Evolutionary conservation across 2,329 filamentous ascomycete genomes (phyloP).

Genomic region (Teratosphaeria pseudoeucalypti): DNA sequence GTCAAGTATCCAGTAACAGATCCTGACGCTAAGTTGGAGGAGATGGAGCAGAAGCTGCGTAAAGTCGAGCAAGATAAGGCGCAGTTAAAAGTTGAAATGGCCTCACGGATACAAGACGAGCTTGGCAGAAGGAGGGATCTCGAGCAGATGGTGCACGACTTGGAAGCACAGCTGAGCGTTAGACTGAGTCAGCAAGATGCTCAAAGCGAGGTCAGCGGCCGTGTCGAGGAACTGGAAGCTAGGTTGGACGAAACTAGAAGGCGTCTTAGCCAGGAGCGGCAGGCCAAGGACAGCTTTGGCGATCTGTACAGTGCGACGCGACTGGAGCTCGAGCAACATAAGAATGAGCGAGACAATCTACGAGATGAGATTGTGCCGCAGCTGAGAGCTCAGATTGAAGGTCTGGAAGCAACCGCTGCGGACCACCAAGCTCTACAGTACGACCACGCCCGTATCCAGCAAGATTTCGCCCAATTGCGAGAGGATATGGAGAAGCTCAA

Average conservation of each 20-base stretch:
- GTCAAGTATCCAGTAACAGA: constrained; percentile 61
- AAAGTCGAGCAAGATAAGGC: constrained; percentile 86
- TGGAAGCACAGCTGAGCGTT: constrained; percentile 55
- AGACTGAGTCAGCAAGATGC: constrained; percentile 32
- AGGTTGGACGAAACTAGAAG: constrained; percentile 74
- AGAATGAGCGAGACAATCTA: constrained; percentile 84
- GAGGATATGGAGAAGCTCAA: constrained; percentile 37
- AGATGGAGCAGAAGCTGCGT: constrained; percentile 73
- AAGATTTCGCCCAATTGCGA: constrained; percentile 65
- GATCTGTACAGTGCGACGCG: constrained; percentile 78
- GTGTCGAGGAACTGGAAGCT: constrained; percentile 67
- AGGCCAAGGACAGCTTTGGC: constrained; percentile 86
- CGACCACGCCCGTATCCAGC: constrained; percentile 74
- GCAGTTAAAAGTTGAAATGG: constrained; percentile 72
- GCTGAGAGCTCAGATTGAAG: constrained; percentile 64
- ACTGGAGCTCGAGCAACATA: constrained; percentile 67
- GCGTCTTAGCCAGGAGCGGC: constrained; percentile 71
- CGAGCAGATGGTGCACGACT: constrained; percentile 71
- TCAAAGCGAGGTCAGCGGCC: constrained; percentile 37
- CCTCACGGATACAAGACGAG: constrained; percentile 79
- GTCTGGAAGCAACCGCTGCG: constrained; percentile 62
- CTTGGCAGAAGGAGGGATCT: constrained; percentile 62
- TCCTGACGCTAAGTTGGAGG: constrained; percentile 47
- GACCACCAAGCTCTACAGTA: constrained; percentile 66
- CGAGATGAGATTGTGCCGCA: constrained; percentile 79